Evolutionary conservation across 495 filamentous ascomycete species (phyloP), one percentile per base, ranked within the genome.

Genomic region (Aspergillus kassunensis): DNA sequence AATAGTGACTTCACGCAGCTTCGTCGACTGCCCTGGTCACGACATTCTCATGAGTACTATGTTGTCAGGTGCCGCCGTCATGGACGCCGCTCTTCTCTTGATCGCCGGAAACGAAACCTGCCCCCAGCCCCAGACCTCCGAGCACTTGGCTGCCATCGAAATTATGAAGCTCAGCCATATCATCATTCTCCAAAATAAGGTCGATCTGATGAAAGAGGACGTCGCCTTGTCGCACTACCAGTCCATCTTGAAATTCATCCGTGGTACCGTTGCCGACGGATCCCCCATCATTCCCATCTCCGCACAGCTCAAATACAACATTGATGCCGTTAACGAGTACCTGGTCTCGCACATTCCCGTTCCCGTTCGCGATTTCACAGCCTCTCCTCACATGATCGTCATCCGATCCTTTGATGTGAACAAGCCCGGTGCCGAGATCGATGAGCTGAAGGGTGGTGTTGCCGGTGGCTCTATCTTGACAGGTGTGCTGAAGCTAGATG

Each of bases 31-130:
- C 80, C 93, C 93, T 30, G 93, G 93, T 71, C 93, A 98, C 86
- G 93, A 98, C 74, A 98, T 98, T 89, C 90, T 98, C 64, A 98
- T 98, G 93, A 96, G 91, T 72, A 98, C 93, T 53, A 98, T 97
- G 93, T 85, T 97, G 74, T 98, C 93, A 66, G 95, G 93, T 64
- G 93, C 93, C 62, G 93, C 93, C 36, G 93, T 98, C 78, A 98
- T 98, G 93, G 93, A 98, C 70, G 93, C 93, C 43, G 95, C 95
- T 27, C 80, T 98, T 25, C 83, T 98, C 25, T 79, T 98, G 35
- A 97, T 98, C 66, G 95, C 93, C 54, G 95, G 93, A 75, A 98
- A 98, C 77, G 93, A 98, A 87, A 87, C 87, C 15, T 97, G 93
- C 73, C 93, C 93, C 16, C 93, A 98, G 70, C 93, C 93, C n/a